These are phyloP conservation scores for Phaeosphaeriaceae sp. DNA, from an alignment of 2,329 filamentous ascomycete genomes.

Conservation along the genomic window DNA sequence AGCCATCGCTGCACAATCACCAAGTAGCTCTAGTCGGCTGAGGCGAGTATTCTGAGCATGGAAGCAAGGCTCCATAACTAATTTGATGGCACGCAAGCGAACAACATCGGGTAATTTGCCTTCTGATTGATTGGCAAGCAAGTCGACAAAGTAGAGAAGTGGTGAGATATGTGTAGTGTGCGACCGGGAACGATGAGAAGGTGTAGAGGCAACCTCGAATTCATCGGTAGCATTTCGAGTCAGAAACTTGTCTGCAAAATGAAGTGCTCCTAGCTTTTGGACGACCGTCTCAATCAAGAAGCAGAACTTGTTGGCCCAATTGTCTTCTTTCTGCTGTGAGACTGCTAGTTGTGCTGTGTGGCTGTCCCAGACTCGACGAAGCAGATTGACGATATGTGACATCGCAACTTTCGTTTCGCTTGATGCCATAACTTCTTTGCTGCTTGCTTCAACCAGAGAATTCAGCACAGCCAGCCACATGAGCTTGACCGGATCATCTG, in stretches of 20 bases:
- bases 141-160: slow-evolving; percentile 68
- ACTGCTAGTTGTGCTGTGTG: slow-evolving; percentile 52
- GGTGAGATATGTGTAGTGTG: slow-evolving; percentile 63
- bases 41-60: slow-evolving; percentile 45
- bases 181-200: slow-evolving; percentile 63
- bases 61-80: slow-evolving; percentile 66
- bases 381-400: slow-evolving; percentile 70
- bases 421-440: slow-evolving; percentile 89
- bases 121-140: slow-evolving; percentile 59
- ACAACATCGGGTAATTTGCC: slow-evolving; percentile 49
- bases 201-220: slow-evolving; percentile 69
- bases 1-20: slow-evolving; percentile 40
- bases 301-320: slow-evolving; percentile 58
- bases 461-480: slow-evolving; percentile 69
- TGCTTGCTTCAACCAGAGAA: slow-evolving; percentile 70
- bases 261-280: slow-evolving; percentile 56
- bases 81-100: slow-evolving; percentile 47
- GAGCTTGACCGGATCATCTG: slow-evolving; percentile 58
- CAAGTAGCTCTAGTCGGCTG: slow-evolving; percentile 47
- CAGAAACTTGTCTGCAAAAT: slow-evolving; percentile 58
- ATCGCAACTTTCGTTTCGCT: slow-evolving; percentile 82
- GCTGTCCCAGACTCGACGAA: slow-evolving; percentile 72
- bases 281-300: slow-evolving; percentile 61
- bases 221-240: slow-evolving; percentile 62
- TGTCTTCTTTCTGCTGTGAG: slow-evolving; percentile 43